Conservation (phyloP, 1,284 basidiomycete species). For the Neolentinus lepideus region DNA sequence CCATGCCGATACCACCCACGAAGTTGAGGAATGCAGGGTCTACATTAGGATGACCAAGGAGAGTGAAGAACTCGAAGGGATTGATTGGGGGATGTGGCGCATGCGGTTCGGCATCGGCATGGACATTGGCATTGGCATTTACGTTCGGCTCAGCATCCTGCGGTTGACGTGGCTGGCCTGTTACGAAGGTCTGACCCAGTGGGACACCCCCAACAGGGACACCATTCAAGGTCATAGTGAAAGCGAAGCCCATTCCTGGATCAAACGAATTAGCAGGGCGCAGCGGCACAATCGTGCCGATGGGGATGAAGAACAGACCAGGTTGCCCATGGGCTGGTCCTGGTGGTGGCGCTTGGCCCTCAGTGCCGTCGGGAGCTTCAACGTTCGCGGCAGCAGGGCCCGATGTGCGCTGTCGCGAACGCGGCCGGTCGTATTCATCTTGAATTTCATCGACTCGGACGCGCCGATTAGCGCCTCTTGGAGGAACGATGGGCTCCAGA, state of each 20-base stretch:
- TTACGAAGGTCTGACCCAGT: background rate
- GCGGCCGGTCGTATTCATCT: slow-evolving; percentile 5
- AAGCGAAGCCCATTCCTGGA: background rate
- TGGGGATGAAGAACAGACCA: background rate
- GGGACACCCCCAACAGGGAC: background rate
- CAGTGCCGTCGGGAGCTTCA: slow-evolving; percentile 1
- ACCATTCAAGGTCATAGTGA: background rate
- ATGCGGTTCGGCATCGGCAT: background rate
- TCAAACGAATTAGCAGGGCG: background rate
- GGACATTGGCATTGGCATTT: background rate
- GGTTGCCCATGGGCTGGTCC: background rate
- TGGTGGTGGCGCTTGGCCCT: background rate
- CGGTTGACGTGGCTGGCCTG: background rate
- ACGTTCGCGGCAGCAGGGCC: slow-evolving; percentile 6
- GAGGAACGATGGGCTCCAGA: background rate
- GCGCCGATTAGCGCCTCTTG: slow-evolving; percentile 1
- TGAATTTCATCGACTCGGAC: slow-evolving; percentile 10
- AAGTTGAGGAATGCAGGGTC: slow-evolving; percentile 11
- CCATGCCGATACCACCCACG: slow-evolving; percentile 15
- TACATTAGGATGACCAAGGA: background rate
- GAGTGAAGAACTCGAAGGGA: background rate
- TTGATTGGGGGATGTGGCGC: background rate
- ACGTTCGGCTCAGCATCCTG: background rate
- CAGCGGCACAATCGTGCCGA: background rate
- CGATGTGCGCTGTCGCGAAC: background rate